A percentile compares a stretch with the other conserved stretches of the same genome.
Evolutionary conservation across 257 asterid species (phyloP).

Genomic region (Solanum medicagineum): DNA sequence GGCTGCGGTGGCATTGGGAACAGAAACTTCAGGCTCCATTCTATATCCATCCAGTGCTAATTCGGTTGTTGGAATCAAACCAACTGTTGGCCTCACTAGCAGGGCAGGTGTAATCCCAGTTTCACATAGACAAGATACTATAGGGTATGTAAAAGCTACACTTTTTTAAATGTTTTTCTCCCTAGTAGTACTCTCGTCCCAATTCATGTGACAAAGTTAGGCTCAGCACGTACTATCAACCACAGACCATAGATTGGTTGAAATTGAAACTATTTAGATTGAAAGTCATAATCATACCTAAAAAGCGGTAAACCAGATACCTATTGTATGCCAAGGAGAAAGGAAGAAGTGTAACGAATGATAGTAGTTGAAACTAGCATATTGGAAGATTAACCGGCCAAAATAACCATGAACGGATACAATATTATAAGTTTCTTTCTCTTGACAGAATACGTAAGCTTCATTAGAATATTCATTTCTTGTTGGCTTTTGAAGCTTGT

Average conservation of each 20-base stretch:
- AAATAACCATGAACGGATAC: neutral
- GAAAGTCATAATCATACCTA: neutral
- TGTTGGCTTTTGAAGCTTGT: neutral
- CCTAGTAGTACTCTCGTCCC: neutral
- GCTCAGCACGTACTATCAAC: neutral
- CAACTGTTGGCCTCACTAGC: conserved; percentile 61
- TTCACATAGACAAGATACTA: conserved; percentile 53
- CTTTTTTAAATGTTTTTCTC: neutral
- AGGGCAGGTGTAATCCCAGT: conserved; percentile 61
- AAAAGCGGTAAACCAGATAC: neutral
- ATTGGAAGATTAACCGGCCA: neutral
- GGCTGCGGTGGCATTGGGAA: conserved; percentile 49
- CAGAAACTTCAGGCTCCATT: conserved; percentile 56
- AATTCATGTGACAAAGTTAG: neutral
- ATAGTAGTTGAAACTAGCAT: neutral
- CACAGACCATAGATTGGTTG: neutral
- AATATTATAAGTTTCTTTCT: neutral
- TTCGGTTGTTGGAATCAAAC: conserved; percentile 63
- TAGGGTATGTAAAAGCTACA: conserved; percentile 20
- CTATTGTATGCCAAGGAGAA: neutral
- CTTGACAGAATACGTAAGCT: neutral
- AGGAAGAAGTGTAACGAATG: neutral
- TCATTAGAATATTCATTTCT: neutral
- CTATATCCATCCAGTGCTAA: conserved; percentile 44
- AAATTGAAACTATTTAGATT: neutral